Evolutionary conservation across 805 yeast genomes (phyloP).

Genomic region (Ogataea chonburiensis): DNA sequence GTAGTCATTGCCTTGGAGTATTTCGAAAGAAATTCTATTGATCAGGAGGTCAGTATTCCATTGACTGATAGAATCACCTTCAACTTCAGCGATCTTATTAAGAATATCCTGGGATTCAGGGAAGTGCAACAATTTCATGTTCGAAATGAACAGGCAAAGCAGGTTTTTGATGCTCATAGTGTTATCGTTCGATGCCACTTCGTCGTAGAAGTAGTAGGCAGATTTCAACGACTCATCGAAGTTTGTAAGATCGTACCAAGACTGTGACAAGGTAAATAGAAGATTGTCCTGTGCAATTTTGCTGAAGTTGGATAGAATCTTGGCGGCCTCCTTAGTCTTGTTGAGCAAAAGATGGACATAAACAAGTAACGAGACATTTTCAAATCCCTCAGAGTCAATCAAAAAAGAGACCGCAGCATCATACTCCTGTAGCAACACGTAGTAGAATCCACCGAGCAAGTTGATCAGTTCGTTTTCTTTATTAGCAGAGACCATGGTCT

Average conservation of each 20-base stretch:
- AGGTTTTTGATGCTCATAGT: constrained; percentile 46
- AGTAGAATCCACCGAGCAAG: constrained; percentile 21
- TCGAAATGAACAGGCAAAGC: constrained; percentile 66
- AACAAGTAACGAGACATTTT: constrained; percentile 38
- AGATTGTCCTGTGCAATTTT: constrained; percentile 67
- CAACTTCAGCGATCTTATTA: constrained; percentile 36
- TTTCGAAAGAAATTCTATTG: constrained; percentile 61
- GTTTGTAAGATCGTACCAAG: constrained; percentile 51
- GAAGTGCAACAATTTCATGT: constrained; percentile 72
- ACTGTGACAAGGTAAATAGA: constrained; percentile 73
- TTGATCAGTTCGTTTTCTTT: constrained; percentile 15
- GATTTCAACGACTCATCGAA: constrained; percentile 45
- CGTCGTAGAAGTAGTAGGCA: constrained; percentile 72
- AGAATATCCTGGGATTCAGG: constrained; percentile 80
- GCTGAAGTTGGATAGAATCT: constrained; percentile 44
- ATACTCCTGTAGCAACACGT: constrained; percentile 36
- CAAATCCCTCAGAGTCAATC: constrained; percentile 37
- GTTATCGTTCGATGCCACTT: constrained; percentile 59
- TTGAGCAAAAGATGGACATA: constrained; percentile 41
- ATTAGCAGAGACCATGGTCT: constrained; percentile 22
- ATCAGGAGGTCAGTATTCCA: constrained; percentile 52
- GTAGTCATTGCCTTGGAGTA: constrained; percentile 45
- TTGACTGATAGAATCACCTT: constrained; percentile 11
- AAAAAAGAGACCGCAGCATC: constrained; percentile 43
- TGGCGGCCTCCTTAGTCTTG: constrained; percentile 44